These are phyloP conservation scores for Dorcoceras hygrometricum DNA, from an alignment of 257 asterid genomes.

Conservation along the genomic window DNA sequence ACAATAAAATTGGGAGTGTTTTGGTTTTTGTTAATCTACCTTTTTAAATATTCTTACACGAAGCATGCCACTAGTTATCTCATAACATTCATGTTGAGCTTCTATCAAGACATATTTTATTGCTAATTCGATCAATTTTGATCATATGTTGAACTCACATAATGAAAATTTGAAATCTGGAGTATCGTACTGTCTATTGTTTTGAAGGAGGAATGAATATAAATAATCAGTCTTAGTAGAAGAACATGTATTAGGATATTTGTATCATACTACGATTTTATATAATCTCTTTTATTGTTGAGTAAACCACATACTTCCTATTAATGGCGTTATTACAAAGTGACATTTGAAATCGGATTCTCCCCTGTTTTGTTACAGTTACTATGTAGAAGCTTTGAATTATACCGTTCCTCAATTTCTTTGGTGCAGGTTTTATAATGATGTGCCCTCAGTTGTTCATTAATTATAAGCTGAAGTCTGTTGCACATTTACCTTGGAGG, in stretches of 20 bases:
- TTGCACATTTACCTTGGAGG: conserved; percentile 99
- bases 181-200: neutral
- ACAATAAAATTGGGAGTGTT: neutral
- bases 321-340: neutral
- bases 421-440: conserved; percentile 84
- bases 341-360: conserved; percentile 14
- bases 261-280: neutral
- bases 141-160: neutral
- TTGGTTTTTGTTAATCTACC: neutral
- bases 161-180: neutral
- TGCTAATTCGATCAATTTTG: neutral
- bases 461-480: conserved; percentile 90
- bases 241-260: neutral
- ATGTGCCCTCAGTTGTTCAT: conserved; percentile 98
- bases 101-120: neutral
- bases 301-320: neutral
- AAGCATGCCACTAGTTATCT: neutral
- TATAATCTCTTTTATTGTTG: conserved; percentile 10
- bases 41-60: neutral
- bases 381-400: neutral
- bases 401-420: conserved; percentile 7
- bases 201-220: neutral
- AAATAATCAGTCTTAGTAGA: neutral
- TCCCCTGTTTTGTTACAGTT: neutral
- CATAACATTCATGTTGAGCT: neutral